Evolutionary conservation across 2,329 filamentous ascomycete species (phyloP), one percentile per base, ranked within the genome.

Genomic region (Nemania serpens): DNA sequence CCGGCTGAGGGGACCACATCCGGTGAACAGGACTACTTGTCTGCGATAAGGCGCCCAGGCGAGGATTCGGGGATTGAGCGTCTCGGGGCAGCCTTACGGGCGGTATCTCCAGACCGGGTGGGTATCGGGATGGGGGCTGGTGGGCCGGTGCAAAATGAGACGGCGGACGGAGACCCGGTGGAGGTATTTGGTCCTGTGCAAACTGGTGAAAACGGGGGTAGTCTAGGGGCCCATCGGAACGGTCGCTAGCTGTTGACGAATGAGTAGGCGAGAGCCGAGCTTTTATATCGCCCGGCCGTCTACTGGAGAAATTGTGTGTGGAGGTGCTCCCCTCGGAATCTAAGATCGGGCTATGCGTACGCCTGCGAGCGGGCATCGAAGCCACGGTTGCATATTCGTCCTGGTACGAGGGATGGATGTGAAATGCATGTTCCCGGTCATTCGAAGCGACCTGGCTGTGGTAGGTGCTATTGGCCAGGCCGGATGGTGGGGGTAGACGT

Each of bases 401-500:
- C 54, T 64, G 66, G 45, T 67, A 65, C 13, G 64, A 58, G 57
- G 58, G 51, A 22, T 62, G 61, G n/a, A 55, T 64, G 37, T 68
- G 61, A 33, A 61, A 56, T 60, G 59, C 56, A 42, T 64, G 58
- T 41, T 65, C 67, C 64, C 68, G 65, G 43, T 60, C 65, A 55
- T 61, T 64, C 48, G 61, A 58, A 34, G 59, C 47, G 42, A 55
- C 61, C 52, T 65, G 69, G n/a, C 43, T 63, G 11, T 64, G 52
- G 15, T 61, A 65, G 42, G 64, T 56, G 36, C 66, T 67, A 55
- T 58, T 64, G 36, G 70, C 61, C 33, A 73, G 53, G 52, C 66
- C 70, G 15, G 71, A 71, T 13, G 70, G 66, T 29, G 70, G 67
- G 60, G 71, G 71, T 37, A 73, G 61, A 55, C 71, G 69, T 49